phyloP scores from a whole-genome alignment of 352 stramenopile genomes.

The Phytophthora capsici region DNA sequence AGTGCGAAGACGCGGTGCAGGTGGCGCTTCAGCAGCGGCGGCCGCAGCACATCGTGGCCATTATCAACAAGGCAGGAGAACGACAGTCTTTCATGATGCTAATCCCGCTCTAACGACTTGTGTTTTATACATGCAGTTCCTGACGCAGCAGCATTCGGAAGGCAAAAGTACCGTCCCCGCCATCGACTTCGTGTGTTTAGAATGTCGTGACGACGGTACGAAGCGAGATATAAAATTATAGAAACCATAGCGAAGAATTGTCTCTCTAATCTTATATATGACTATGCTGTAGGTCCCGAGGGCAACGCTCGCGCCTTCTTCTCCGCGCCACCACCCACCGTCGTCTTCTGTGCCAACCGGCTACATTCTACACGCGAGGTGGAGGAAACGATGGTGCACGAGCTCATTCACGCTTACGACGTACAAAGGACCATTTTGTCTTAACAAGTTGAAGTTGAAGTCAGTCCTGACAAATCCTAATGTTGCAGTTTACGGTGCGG shows the following conservation, averaged over 20 bases:
- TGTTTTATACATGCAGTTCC: conserved; percentile 39
- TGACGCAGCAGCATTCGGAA: conserved; percentile 47
- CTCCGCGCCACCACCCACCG: conserved; percentile 77
- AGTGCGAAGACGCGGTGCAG: conserved; percentile 85
- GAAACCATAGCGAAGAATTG: neutral
- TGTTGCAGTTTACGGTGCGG: conserved; percentile 73
- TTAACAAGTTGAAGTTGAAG: conserved; percentile 16
- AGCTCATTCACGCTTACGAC: conserved; percentile 88
- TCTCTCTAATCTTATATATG: conserved; percentile 3
- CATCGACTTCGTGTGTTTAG: conserved; percentile 82
- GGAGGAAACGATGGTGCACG: conserved; percentile 85
- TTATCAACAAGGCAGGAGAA: conserved; percentile 75
- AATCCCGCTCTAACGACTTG: neutral
- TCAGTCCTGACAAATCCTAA: conserved; percentile 8
- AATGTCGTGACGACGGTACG: conserved; percentile 74
- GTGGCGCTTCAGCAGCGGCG: conserved; percentile 72
- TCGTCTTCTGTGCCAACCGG: conserved; percentile 86
- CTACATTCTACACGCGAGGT: conserved; percentile 76
- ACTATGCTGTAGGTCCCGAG: conserved; percentile 56
- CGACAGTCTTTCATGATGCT: conserved; percentile 8
- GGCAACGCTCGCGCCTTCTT: conserved; percentile 83
- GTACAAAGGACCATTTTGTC: conserved; percentile 36
- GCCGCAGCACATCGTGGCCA: conserved; percentile 66
- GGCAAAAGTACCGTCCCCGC: conserved; percentile 26
- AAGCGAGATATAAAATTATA: neutral